A percentile compares a stretch with the other conserved stretches of the same genome.
phyloP scores from a whole-genome alignment of 768 basidiomycete species.

The Russula foetens region DNA sequence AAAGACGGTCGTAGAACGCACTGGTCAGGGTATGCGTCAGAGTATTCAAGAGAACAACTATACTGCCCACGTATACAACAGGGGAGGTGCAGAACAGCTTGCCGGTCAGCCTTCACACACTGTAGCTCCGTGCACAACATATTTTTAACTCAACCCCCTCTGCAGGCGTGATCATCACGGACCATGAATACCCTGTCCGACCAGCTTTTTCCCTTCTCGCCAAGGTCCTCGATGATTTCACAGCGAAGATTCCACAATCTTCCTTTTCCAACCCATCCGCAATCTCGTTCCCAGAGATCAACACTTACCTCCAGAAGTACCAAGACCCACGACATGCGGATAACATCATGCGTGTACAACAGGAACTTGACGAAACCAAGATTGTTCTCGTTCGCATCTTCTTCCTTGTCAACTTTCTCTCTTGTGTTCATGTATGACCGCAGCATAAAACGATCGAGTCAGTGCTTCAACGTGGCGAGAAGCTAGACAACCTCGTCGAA shows the following conservation, averaged over 20 bases:
- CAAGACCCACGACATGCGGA: conserved; percentile 97
- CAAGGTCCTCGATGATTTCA: conserved; percentile 91
- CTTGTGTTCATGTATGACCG: background rate
- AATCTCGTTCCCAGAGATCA: conserved; percentile 71
- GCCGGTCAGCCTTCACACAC: conserved; percentile 48
- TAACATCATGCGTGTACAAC: conserved; percentile 96
- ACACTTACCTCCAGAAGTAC: conserved; percentile 79
- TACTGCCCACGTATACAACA: conserved; percentile 88
- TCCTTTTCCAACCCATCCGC: conserved; percentile 55
- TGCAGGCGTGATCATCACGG: conserved; percentile 84
- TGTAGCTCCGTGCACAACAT: conserved; percentile 9
- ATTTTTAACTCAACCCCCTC: conserved; percentile 1
- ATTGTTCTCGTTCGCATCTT: conserved; percentile 72
- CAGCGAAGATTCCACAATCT: conserved; percentile 65
- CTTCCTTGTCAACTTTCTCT: background rate
- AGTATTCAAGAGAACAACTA: conserved; percentile 92
- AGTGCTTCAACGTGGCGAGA: conserved; percentile 92
- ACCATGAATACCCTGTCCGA: conserved; percentile 93
- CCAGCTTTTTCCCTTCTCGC: conserved; percentile 93
- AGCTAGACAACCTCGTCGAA: conserved; percentile 91
- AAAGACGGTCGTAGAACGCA: conserved; percentile 87
- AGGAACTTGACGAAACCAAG: conserved; percentile 98
- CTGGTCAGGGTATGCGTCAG: conserved; percentile 80
- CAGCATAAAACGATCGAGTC: conserved; percentile 99
- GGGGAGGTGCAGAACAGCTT: conserved; percentile 77